Evolutionary conservation across 2,329 filamentous ascomycete species (phyloP), one percentile per base, ranked within the genome.

Genomic region (Neofusicoccum parvum): DNA sequence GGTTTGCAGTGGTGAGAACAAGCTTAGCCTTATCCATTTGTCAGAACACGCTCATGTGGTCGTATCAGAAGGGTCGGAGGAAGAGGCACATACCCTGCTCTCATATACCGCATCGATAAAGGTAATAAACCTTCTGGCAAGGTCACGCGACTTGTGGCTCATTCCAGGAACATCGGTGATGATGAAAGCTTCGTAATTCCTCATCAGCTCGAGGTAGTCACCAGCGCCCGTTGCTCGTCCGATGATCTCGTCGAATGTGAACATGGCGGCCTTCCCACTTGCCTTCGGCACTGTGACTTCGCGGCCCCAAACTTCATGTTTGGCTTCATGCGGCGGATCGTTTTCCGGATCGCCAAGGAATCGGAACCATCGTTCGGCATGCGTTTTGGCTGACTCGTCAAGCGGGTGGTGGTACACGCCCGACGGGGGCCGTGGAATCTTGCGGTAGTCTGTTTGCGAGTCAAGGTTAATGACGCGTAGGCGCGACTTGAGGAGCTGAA

Each of bases 81-180:
- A 37, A 9, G 14, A 73, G 23, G 32, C 32, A 60, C 81, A 66
- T 75, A 86, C 85, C 71, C 84, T 78, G 69, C 80, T 83, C 78
- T 99, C 95, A 75, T 99, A 99, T 4, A 97, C 90, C 5, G 95
- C 94, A 76, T 99, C 95, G 69, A 99, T 92, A 72, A 99, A 97
- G 0, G 94, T 99, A 76, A 99, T 99, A 78, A 99, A 97, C 5
- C 95, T 86, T 12, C 95, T 84, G 0, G 95, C 95, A 45, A 97
- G 85, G 79, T 99, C 95, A 20, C 95, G 88, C 73, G 93, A 88
- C 64, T 88, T 87, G 69, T 92, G 87, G 46, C 90, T 95, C 95
- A 99, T 98, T 5, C 90, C 92, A 0, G 95, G 95, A 1, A 98
- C 89, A 60, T 94, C 91, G 0, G 93, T 97, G 10, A 99, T 87